Evolutionary conservation across 169 alveolate species (phyloP), one percentile per base, ranked within the genome.

Genomic region (Sarcocystis neurona): DNA sequence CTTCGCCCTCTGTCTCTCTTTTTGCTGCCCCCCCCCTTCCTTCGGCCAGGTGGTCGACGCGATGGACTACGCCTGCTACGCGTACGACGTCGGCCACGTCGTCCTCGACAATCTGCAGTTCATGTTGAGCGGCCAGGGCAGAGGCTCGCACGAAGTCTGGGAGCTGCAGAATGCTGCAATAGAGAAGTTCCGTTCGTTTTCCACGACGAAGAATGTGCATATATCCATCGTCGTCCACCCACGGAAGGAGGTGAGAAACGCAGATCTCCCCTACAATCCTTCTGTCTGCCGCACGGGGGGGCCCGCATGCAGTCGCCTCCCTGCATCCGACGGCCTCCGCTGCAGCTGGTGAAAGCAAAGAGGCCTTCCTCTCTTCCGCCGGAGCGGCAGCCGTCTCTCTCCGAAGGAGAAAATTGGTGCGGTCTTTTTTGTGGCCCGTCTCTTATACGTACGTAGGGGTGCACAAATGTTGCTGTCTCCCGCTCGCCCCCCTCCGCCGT

Each of bases 161-260:
- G 99, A 97, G 63, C 82, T 97, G 43, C 97, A 98, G 92, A 98
- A 98, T 84, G 92, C 94, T 41, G 98, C 98, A 5, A 95, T 97
- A 5, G 96, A 95, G 77, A 95, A 94, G 90, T 95, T 98, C 78
- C 85, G 99, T 75, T 88, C 96, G 30, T 95, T 97, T 74, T 96
- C 98, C 37, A 97, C 99, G 27, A 94, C 96, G 47, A 94, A 95
- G 72, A 95, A 97, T 72, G 97, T 97, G 0, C 99, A 98, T 91
- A 87, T 97, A 43, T 96, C 98, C 5, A 87, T 97, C 53, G 99
- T 98, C 34, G 98, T 98, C 48, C 99, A 98, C 93, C 99, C 99
- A 30, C 95, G 98, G 85, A 98, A 98, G 90, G 98, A 96, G 85
- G 91, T 87, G 20, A 37, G 85, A 39, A 10, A 47, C 53, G 44